Percentiles rank a stretch among this genome's conserved stretches.
These are phyloP conservation scores for Medicago ruthenica DNA, from an alignment of 306 rosid species.

Conservation along the genomic window DNA sequence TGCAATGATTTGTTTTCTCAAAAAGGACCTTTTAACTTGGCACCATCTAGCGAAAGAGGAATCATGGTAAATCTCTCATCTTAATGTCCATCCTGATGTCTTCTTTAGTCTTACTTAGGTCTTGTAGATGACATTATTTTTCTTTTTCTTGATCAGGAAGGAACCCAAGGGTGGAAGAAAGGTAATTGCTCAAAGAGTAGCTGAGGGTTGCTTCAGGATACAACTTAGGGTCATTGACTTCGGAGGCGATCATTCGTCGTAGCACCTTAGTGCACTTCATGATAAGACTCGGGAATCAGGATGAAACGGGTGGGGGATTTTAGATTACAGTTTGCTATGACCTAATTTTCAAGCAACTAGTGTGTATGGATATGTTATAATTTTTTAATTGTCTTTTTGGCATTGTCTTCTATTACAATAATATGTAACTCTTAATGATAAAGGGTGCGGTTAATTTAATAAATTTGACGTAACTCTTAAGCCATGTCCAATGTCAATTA, in stretches of 20 bases:
- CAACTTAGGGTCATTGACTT: constrained; percentile 50
- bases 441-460: neutral
- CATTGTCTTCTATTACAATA: constrained; percentile 17
- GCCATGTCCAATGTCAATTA: neutral
- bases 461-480: neutral
- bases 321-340: constrained; percentile 10
- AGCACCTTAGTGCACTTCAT: constrained; percentile 30
- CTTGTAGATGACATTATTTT: constrained; percentile 21
- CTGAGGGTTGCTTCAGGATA: too few species aligned
- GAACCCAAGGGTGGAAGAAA: too few species aligned
- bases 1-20: constrained; percentile 77
- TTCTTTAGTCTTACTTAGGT: too few species aligned
- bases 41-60: constrained; percentile 75
- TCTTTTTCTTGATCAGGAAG: too few species aligned
- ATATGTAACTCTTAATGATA: neutral
- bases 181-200: too few species aligned
- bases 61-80: constrained; percentile 66
- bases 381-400: constrained; percentile 18
- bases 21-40: constrained; percentile 94
- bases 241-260: constrained; percentile 35
- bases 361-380: constrained; percentile 26
- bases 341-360: constrained; percentile 13
- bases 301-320: neutral
- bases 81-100: too few species aligned
- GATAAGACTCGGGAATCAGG: neutral